Evolutionary conservation across 257 asterid species (phyloP).

Genomic region (Nicotiana attenuata): DNA sequence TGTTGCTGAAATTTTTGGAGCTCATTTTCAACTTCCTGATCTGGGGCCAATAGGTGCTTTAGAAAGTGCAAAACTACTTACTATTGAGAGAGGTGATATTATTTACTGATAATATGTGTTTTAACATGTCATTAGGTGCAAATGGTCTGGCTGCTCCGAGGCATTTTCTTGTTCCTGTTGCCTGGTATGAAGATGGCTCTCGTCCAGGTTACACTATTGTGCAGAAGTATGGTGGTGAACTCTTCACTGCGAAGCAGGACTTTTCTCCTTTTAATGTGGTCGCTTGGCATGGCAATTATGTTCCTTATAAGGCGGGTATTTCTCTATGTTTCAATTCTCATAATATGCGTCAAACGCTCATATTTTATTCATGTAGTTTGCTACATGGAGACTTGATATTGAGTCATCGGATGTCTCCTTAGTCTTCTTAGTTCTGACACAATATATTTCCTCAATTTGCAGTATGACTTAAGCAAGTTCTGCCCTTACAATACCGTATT

Average conservation of each 20-base stretch:
- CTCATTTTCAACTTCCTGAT: slow-evolving; percentile 97
- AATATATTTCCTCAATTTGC: slow-evolving; percentile 27
- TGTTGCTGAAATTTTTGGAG: slow-evolving; percentile 85
- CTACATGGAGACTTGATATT: not conserved
- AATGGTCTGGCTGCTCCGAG: slow-evolving; percentile 96
- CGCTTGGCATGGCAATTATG: slow-evolving; percentile 98
- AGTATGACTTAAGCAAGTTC: slow-evolving; percentile 91
- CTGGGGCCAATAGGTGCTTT: slow-evolving; percentile 91
- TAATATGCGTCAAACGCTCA: not conserved
- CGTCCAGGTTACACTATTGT: slow-evolving; percentile 78
- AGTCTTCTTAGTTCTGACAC: slow-evolving; percentile 20
- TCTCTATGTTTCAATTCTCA: not conserved
- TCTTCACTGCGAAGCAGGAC: slow-evolving; percentile 90
- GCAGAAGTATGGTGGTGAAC: slow-evolving; percentile 95
- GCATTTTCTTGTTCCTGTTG: slow-evolving; percentile 83
- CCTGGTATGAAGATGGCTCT: slow-evolving; percentile 65
- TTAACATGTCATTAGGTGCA: slow-evolving; percentile 52
- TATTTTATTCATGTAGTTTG: not conserved
- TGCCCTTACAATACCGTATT: slow-evolving; percentile 93
- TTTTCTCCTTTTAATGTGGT: slow-evolving; percentile 96
- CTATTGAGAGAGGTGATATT: not conserved
- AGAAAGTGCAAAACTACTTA: slow-evolving; percentile 1
- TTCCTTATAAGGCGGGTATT: slow-evolving; percentile 68
- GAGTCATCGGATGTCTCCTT: not conserved
- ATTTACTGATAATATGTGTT: slow-evolving; percentile 4